phyloP scores from a whole-genome alignment of 768 basidiomycete genomes.

The Mycena vulgaris region DNA sequence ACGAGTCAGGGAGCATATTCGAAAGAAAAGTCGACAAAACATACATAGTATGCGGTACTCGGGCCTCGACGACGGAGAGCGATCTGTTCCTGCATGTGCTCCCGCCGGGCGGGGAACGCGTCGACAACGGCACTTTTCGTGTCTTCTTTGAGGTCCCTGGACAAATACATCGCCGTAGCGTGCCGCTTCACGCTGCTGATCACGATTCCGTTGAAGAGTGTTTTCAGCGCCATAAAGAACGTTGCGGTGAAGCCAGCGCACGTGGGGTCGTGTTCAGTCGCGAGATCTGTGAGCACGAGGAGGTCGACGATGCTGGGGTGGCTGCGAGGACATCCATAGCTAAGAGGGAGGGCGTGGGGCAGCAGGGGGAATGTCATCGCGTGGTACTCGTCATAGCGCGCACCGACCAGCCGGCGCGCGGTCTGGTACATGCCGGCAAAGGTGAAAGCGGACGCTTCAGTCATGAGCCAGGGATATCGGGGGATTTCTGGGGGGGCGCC shows the following conservation, averaged over 20 bases:
- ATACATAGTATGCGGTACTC: too few relatives aligned
- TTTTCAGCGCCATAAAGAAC: neutral
- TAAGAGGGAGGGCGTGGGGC: too few relatives aligned
- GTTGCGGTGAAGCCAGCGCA: neutral
- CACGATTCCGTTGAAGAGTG: neutral
- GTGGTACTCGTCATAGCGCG: neutral
- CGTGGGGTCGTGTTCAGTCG: conserved; percentile 9
- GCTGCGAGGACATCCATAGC: too few relatives aligned
- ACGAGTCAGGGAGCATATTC: too few relatives aligned
- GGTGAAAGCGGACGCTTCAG: neutral
- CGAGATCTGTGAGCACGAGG: conserved; percentile 5
- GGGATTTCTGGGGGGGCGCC: neutral
- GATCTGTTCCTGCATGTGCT: neutral
- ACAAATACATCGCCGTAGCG: neutral
- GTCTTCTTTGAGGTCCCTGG: neutral
- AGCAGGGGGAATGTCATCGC: neutral
- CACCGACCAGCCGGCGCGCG: neutral
- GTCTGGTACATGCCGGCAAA: neutral
- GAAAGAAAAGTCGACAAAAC: too few relatives aligned
- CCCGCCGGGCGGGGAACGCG: neutral
- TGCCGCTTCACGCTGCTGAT: neutral
- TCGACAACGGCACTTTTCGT: neutral
- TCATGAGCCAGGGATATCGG: neutral
- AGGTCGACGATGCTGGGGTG: neutral
- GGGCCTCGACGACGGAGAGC: too few relatives aligned